Conservation (phyloP, 768 basidiomycete genomes). For the Termitomyces heimii region DNA sequence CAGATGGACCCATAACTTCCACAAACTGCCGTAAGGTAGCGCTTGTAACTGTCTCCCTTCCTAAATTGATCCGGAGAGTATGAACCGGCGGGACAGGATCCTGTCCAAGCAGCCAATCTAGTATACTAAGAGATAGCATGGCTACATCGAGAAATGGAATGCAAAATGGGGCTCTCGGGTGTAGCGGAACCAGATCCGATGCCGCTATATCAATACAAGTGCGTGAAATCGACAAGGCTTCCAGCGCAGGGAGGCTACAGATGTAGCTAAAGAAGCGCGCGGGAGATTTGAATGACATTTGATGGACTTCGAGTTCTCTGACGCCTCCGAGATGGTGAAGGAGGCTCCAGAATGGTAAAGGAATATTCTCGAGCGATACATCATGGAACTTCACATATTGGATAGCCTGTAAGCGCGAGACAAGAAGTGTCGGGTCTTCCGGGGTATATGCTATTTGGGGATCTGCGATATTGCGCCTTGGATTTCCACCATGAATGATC, state of each 20-base stretch:
- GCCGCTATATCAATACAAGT: conserved; percentile 14
- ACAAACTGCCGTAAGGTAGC: conserved; percentile 14
- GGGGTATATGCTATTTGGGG: conserved; percentile 11
- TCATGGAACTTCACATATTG: conserved; percentile 18
- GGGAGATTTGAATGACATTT: conserved; percentile 18
- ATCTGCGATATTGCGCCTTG: not conserved
- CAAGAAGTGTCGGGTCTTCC: conserved; percentile 8
- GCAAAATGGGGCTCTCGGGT: conserved; percentile 10
- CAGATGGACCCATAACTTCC: conserved; percentile 14
- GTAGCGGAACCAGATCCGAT: conserved; percentile 9
- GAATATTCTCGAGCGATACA: conserved; percentile 20
- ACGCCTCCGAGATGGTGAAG: conserved; percentile 21
- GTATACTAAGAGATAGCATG: conserved; percentile 12
- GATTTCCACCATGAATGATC: conserved; percentile 14
- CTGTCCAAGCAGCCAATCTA: conserved; percentile 23
- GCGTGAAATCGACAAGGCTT: conserved; percentile 22
- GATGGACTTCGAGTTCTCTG: conserved; percentile 19
- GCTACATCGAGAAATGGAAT: conserved; percentile 18
- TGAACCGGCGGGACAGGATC: conserved; percentile 16
- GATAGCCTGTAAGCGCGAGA: conserved; percentile 9
- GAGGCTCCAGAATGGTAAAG: conserved; percentile 20
- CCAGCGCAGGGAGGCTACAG: conserved; percentile 20
- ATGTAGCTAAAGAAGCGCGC: conserved; percentile 21
- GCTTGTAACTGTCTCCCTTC: conserved; percentile 3
- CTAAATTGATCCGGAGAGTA: conserved; percentile 19